Evolutionary conservation across 1,284 basidiomycete genomes (phyloP).

Genomic region (Ganoderma resinaceum): DNA sequence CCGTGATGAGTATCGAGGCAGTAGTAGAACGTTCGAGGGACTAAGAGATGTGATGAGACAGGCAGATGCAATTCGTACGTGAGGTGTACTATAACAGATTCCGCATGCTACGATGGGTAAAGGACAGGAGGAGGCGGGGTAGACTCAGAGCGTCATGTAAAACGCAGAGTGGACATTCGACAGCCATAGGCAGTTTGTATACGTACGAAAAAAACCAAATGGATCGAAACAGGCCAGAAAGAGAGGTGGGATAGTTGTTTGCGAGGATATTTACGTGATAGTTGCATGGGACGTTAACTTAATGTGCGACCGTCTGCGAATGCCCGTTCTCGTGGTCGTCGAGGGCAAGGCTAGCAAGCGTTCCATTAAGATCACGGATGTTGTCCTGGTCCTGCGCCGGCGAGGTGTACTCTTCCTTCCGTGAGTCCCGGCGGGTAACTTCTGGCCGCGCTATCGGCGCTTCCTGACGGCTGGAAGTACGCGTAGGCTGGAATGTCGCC

Average conservation of each 20-base stretch:
- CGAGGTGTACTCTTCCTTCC: constrained; percentile 46
- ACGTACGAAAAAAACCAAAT: constrained; percentile 28
- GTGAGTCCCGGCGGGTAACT: constrained; percentile 33
- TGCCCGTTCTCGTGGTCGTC: constrained; percentile 45
- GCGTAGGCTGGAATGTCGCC: constrained; percentile 42
- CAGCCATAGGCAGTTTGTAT: constrained; percentile 34
- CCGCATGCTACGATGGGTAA: constrained; percentile 37
- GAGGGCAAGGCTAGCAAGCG: constrained; percentile 75
- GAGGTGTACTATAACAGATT: constrained; percentile 35
- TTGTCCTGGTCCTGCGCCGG: constrained; percentile 52
- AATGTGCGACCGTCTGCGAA: constrained; percentile 32
- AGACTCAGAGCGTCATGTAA: constrained; percentile 36
- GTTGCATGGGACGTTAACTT: constrained; percentile 22
- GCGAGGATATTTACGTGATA: constrained; percentile 20
- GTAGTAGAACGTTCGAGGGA: constrained; percentile 22
- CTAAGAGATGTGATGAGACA: constrained; percentile 20
- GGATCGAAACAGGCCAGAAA: constrained; percentile 26
- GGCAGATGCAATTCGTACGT: constrained; percentile 33
- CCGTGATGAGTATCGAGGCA: constrained; percentile 22
- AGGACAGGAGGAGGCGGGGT: constrained; percentile 30
- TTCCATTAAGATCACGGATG: constrained; percentile 76
- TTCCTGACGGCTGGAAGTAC: constrained; percentile 53
- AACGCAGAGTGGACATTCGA: constrained; percentile 35
- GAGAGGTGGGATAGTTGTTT: constrained; percentile 16
- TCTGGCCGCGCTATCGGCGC: constrained; percentile 50